A percentile compares a stretch with the other conserved stretches of the same genome.
Evolutionary conservation across 371 early-diverging fungal species (phyloP).

Genomic region (Nematocida sp.): DNA sequence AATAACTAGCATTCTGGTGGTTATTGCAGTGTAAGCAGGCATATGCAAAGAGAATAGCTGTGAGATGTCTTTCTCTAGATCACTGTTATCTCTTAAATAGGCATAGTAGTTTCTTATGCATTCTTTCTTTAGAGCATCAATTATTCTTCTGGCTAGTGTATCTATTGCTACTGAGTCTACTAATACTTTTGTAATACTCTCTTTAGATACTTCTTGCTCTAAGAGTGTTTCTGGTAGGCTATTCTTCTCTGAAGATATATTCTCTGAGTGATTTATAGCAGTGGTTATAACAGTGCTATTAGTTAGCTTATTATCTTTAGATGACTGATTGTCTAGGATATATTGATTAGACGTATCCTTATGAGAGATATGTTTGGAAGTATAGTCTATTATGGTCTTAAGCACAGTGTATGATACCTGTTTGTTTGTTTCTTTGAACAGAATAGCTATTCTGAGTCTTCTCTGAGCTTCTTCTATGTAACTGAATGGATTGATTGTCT

Average conservation of each 20-base stretch:
- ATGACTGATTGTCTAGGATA: not conserved
- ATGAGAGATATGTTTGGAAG: not conserved
- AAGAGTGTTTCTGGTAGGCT: too few species aligned
- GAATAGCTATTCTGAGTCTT: slow-evolving; percentile 23
- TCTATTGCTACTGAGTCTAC: too few species aligned
- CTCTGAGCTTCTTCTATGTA: slow-evolving; percentile 11
- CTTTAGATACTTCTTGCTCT: too few species aligned
- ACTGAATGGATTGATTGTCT: not conserved
- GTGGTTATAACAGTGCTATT: too few species aligned
- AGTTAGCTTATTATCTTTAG: not conserved
- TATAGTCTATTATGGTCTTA: not conserved
- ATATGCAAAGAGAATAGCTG: too few species aligned
- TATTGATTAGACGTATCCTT: not conserved
- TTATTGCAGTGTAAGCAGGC: not conserved
- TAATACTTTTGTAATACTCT: too few species aligned
- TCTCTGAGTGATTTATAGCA: too few species aligned
- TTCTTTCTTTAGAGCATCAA: not conserved
- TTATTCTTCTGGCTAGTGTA: not conserved
- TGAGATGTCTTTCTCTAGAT: too few species aligned
- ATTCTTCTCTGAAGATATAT: too few species aligned
- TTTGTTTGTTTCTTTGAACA: slow-evolving; percentile 10
- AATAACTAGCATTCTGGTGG: not conserved
- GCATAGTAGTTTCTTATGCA: not conserved
- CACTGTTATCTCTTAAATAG: too few species aligned
- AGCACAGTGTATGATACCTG: slow-evolving; percentile 12